phyloP scores from a whole-genome alignment of 495 filamentous ascomycete species.

The Podospora tetraspora region DNA sequence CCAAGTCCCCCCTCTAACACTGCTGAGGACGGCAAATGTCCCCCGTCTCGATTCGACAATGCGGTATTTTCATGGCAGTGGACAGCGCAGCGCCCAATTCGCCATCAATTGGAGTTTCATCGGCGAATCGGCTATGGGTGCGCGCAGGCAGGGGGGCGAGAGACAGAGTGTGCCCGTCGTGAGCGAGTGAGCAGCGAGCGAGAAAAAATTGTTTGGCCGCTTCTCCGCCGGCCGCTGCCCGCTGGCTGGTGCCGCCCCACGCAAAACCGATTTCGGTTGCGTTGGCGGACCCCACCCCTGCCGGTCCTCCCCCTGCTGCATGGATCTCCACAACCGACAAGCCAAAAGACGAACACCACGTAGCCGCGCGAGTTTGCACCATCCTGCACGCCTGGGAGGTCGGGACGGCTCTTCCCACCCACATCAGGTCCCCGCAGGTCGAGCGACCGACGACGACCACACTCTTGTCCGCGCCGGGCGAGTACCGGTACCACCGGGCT shows the following conservation, averaged over 20 bases:
- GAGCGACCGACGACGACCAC: not conserved
- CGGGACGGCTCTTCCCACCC: constrained; percentile 21
- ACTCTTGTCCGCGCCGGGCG: not conserved
- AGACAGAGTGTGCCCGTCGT: not conserved
- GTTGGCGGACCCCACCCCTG: not conserved
- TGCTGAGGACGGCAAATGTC: not conserved
- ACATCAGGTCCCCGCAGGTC: constrained; percentile 4
- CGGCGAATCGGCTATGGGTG: constrained; percentile 7
- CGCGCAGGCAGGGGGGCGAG: not conserved
- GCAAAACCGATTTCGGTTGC: constrained; percentile 11
- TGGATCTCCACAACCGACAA: constrained; percentile 28
- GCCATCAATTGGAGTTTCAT: not conserved
- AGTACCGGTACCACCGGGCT: constrained; percentile 8
- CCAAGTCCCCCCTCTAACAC: constrained; percentile 19
- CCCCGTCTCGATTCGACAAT: constrained; percentile 10
- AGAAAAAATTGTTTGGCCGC: constrained; percentile 1
- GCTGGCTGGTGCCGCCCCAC: constrained; percentile 1
- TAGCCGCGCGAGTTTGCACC: constrained; percentile 35
- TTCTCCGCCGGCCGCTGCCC: constrained; percentile 6
- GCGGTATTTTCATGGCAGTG: constrained; percentile 13
- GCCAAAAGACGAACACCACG: constrained; percentile 44
- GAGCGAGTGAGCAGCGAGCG: not conserved
- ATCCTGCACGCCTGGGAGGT: constrained; percentile 16
- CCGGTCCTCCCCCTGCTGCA: constrained; percentile 18
- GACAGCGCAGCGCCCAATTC: constrained; percentile 7